A percentile compares a stretch with the other conserved stretches of the same genome.
phyloP scores from a whole-genome alignment of 164 flowering plant genomes.

The Liquidambar formosana region DNA sequence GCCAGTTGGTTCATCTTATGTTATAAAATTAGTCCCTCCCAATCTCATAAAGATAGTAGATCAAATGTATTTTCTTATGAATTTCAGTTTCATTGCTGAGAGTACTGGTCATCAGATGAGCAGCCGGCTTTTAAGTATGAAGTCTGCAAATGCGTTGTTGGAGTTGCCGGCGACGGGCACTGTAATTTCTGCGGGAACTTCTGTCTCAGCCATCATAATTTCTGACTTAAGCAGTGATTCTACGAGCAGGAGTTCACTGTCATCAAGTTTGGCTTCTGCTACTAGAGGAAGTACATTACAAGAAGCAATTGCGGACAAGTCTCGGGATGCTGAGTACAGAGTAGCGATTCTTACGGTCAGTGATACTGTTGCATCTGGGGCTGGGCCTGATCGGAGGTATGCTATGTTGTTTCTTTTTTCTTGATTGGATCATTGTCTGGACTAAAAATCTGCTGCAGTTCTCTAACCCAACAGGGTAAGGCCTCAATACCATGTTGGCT shows the following conservation, averaged over 20 bases:
- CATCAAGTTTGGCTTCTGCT: constrained; percentile 13
- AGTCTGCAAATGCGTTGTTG: constrained; percentile 82
- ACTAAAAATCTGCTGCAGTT: neutral
- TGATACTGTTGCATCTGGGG: constrained; percentile 88
- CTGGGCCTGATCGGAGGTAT: constrained; percentile 91
- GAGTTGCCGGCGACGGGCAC: constrained; percentile 64
- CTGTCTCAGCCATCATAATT: constrained; percentile 64
- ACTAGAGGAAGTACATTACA: constrained; percentile 13
- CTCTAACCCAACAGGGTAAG: neutral
- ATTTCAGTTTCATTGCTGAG: constrained; percentile 83
- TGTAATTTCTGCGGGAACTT: constrained; percentile 62
- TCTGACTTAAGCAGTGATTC: constrained; percentile 54
- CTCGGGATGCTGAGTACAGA: constrained; percentile 32
- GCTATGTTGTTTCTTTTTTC: constrained; percentile 12
- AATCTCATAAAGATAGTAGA: neutral
- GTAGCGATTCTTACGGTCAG: constrained; percentile 89
- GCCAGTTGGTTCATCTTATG: neutral
- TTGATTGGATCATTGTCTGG: neutral
- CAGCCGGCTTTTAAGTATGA: constrained; percentile 90
- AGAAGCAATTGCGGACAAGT: constrained; percentile 18
- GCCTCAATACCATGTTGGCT: neutral
- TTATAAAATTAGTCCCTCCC: neutral
- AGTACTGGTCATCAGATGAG: constrained; percentile 91
- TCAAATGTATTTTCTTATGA: constrained; percentile 3
- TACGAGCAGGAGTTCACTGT: constrained; percentile 13